These are phyloP conservation scores for Candida tetrigidarum DNA, from an alignment of 1,139 yeast species.

Conservation along the genomic window DNA sequence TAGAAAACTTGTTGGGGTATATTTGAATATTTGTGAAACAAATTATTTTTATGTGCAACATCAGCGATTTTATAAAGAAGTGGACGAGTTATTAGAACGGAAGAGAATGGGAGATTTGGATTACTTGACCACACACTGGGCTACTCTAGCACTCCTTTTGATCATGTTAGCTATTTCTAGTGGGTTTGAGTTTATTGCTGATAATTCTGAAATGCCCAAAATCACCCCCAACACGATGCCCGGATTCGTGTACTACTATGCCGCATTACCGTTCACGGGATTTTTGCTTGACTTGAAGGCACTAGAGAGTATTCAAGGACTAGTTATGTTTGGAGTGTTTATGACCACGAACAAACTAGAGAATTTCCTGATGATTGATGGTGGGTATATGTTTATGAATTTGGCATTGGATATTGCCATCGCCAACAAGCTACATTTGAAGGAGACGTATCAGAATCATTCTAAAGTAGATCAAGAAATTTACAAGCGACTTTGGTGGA, in stretches of 20 bases:
- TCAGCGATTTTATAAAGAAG: constrained; percentile 10
- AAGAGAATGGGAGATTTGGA: constrained; percentile 13
- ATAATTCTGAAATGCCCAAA: constrained; percentile 38
- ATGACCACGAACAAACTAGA: constrained; percentile 23
- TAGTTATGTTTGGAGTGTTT: constrained; percentile 21
- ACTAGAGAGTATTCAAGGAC: constrained; percentile 20
- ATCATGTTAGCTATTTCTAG: constrained; percentile 21
- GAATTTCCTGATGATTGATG: constrained; percentile 20
- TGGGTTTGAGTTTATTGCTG: constrained; percentile 41
- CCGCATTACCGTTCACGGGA: constrained; percentile 23
- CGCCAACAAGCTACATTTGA: constrained; percentile 20
- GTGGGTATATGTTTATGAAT: constrained; percentile 21
- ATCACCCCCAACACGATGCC: constrained; percentile 23
- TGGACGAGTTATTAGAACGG: constrained; percentile 13
- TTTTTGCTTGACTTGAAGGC: constrained; percentile 20
- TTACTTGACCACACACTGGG: constrained; percentile 20
- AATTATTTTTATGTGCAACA: constrained; percentile 24
- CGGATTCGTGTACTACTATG: constrained; percentile 20
- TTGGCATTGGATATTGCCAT: constrained; percentile 23
- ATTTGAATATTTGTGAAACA: constrained; percentile 22
- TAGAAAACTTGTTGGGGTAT: constrained; percentile 17
- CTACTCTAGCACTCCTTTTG: constrained; percentile 17
- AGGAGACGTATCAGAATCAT: constrained; percentile 13
- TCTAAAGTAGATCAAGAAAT: constrained; percentile 17
- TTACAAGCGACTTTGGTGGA: constrained; percentile 23